phyloP scores from a whole-genome alignment of 2,329 filamentous ascomycete genomes.

The Botryotinia convoluta region DNA sequence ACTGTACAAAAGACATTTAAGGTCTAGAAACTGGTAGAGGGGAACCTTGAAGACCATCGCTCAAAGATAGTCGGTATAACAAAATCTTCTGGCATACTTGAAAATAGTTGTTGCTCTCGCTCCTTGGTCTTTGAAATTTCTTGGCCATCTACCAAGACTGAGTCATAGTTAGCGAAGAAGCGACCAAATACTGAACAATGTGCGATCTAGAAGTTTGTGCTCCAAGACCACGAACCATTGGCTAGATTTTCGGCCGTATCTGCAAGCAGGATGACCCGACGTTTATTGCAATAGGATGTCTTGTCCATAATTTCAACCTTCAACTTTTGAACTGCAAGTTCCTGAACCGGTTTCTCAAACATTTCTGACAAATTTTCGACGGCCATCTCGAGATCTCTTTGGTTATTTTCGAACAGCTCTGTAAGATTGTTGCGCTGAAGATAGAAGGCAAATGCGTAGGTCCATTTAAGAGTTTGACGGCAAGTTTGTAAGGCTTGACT shows the following conservation, averaged over 20 bases:
- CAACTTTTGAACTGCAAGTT: constrained; percentile 80
- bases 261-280: constrained; percentile 82
- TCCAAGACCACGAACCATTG: constrained; percentile 60
- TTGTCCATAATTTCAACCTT: constrained; percentile 99
- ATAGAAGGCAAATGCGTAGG: constrained; percentile 97
- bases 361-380: constrained; percentile 97
- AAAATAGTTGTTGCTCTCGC: neutral
- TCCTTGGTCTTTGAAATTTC: neutral
- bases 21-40: neutral
- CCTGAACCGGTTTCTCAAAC: constrained; percentile 95
- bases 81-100: constrained; percentile 3
- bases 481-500: constrained; percentile 93
- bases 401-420: constrained; percentile 97
- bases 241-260: constrained; percentile 92
- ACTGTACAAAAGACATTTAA: constrained; percentile 8
- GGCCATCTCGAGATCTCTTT: constrained; percentile 95
- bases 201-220: constrained; percentile 13
- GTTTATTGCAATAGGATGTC: constrained; percentile 93
- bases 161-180: neutral
- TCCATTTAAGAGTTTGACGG: constrained; percentile 99
- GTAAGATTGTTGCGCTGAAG: constrained; percentile 94
- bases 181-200: neutral
- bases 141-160: neutral
- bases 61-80: neutral
- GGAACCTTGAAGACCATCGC: neutral